These are phyloP conservation scores for Nakazawaea wickerhamii DNA, from an alignment of 805 yeast species.

Conservation along the genomic window DNA sequence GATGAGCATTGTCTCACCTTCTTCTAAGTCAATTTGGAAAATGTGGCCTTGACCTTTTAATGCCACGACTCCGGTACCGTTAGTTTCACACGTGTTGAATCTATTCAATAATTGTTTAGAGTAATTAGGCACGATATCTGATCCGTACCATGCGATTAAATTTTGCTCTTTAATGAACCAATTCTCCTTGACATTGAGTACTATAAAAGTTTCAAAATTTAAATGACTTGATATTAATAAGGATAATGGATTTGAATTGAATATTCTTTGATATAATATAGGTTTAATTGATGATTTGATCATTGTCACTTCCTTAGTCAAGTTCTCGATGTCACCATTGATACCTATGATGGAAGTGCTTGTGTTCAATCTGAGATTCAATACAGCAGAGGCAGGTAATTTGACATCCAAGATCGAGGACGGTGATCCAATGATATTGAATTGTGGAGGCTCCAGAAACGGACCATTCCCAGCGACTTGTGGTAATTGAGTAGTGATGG, in stretches of 20 bases:
- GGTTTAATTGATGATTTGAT: conserved; percentile 15
- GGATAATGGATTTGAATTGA: conserved; percentile 26
- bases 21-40: conserved; percentile 28
- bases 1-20: conserved; percentile 33
- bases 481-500: conserved; percentile 22
- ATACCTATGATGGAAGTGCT: conserved; percentile 37
- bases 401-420: conserved; percentile 35
- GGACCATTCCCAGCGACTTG: conserved; percentile 41
- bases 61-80: conserved; percentile 36
- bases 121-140: background rate
- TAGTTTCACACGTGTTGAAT: conserved; percentile 20
- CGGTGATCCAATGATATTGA: conserved; percentile 35
- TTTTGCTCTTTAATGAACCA: conserved; percentile 28
- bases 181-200: conserved; percentile 23
- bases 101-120: conserved; percentile 16
- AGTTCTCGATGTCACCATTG: conserved; percentile 33
- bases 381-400: conserved; percentile 35
- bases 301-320: conserved; percentile 25
- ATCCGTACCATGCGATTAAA: conserved; percentile 45
- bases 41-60: conserved; percentile 35
- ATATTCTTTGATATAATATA: conserved; percentile 29
- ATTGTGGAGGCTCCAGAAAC: conserved; percentile 37
- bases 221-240: conserved; percentile 30
- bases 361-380: conserved; percentile 30
- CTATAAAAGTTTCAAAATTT: conserved; percentile 29